Percentiles rank a stretch among this genome's conserved stretches.
These are phyloP conservation scores for Lepiota venenata DNA, from an alignment of 768 basidiomycete species.

Conservation along the genomic window DNA sequence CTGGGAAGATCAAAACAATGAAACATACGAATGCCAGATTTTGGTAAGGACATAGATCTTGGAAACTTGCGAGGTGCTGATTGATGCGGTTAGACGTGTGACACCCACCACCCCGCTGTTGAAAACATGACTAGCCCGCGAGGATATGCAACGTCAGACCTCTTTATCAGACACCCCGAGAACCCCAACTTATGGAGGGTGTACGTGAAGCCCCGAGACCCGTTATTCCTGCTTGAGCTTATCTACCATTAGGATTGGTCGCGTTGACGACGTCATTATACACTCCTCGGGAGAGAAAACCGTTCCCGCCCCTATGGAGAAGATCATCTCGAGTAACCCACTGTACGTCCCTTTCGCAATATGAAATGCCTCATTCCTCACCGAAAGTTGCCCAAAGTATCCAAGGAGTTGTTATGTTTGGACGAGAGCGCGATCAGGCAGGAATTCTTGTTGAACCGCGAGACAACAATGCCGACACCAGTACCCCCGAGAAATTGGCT, in stretches of 20 bases:
- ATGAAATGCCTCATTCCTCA: neutral
- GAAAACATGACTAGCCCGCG: conserved; percentile 28
- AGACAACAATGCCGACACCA: conserved; percentile 22
- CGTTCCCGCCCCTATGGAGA: conserved; percentile 32
- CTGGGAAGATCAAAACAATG: conserved; percentile 30
- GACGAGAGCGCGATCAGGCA: conserved; percentile 31
- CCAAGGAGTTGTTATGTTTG: conserved; percentile 40
- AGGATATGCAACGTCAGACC: conserved; percentile 35
- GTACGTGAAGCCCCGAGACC: no score
- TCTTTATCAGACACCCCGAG: conserved; percentile 17
- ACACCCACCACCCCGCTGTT: conserved; percentile 16
- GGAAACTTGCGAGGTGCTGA: no score
- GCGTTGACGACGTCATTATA: conserved; percentile 37
- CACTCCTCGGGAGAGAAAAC: conserved; percentile 35
- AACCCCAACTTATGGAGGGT: no score
- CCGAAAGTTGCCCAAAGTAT: conserved; percentile 8
- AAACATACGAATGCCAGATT: conserved; percentile 31
- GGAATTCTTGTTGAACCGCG: conserved; percentile 32
- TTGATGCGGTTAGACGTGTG: conserved; percentile 16
- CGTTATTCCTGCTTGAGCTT: no score
- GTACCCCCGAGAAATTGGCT: conserved; percentile 17
- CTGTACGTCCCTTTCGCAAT: conserved; percentile 16
- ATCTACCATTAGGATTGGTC: conserved; percentile 28
- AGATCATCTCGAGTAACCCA: conserved; percentile 21
- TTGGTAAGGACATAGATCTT: conserved; percentile 21